phyloP scores from a whole-genome alignment of 1,284 basidiomycete species.

The Tylopilus sp. region DNA sequence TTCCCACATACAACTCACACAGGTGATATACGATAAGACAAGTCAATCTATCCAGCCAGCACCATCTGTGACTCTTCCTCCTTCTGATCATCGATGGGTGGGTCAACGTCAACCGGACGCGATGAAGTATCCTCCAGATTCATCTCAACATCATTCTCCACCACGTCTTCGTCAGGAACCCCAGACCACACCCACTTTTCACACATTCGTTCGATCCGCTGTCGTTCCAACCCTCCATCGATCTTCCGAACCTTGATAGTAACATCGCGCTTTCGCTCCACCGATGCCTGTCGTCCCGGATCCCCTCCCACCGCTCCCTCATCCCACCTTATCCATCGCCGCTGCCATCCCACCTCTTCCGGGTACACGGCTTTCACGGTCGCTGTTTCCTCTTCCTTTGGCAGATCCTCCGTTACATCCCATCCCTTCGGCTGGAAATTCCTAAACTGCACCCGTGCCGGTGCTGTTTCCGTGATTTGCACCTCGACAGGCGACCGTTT shows the following conservation, averaged over 20 bases:
- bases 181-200: constrained; percentile 64
- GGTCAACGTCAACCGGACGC: constrained; percentile 8
- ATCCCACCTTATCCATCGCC: constrained; percentile 37
- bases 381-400: constrained; percentile 40
- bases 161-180: constrained; percentile 5
- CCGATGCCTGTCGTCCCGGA: constrained; percentile 42
- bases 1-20: constrained; percentile 19
- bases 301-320: constrained; percentile 31
- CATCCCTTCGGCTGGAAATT: constrained; percentile 66
- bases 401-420: constrained; percentile 49
- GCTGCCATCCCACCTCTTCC: constrained; percentile 35
- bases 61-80: constrained; percentile 17
- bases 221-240: constrained; percentile 57
- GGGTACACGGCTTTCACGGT: constrained; percentile 37
- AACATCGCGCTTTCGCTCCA: constrained; percentile 48
- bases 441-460: constrained; percentile 43
- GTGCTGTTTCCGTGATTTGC: constrained; percentile 24
- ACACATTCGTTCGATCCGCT: constrained; percentile 60
- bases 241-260: constrained; percentile 59
- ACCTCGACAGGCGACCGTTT: constrained; percentile 42
- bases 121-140: constrained; percentile 20
- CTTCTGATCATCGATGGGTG: constrained; percentile 3
- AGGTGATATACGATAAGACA: constrained; percentile 6
- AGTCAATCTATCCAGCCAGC: constrained; percentile 18
- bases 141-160: constrained; percentile 28